Conservation (phyloP, 129 eudicot species). For the Tagetes patula region DNA sequence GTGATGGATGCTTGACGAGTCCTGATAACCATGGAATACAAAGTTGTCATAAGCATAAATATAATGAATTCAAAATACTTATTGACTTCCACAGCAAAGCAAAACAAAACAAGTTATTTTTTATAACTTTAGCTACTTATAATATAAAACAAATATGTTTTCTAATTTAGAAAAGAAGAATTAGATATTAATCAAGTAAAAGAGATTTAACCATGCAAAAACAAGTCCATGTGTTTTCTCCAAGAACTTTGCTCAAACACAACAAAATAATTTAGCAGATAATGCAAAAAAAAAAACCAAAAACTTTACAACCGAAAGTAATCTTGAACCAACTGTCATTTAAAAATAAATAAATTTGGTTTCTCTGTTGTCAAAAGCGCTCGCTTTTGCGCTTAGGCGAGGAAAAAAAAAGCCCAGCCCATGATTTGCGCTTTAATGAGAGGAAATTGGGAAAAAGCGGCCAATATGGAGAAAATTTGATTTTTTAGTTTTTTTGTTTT, state of each 20-base stretch:
- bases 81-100: neutral
- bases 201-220: neutral
- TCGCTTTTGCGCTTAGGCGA: too few species aligned
- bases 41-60: neutral
- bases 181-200: neutral
- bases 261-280: neutral
- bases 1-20: constrained; percentile 99
- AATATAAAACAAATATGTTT: too few species aligned
- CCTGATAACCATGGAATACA: constrained; percentile 38
- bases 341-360: too few species aligned
- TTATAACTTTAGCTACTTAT: neutral
- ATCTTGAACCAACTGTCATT: too few species aligned
- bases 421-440: too few species aligned
- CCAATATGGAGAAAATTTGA: too few species aligned
- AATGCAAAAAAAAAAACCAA: neutral
- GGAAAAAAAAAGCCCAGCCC: too few species aligned
- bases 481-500: too few species aligned
- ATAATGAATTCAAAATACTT: neutral
- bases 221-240: neutral
- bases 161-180: too few species aligned
- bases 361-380: too few species aligned
- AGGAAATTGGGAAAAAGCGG: too few species aligned
- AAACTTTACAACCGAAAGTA: neutral
- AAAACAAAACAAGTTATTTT: too few species aligned
- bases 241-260: neutral